A percentile compares a stretch with the other conserved stretches of the same genome.
These are phyloP conservation scores for Raphanus sativus DNA, from an alignment of 345 rosid genomes.

Conservation along the genomic window DNA sequence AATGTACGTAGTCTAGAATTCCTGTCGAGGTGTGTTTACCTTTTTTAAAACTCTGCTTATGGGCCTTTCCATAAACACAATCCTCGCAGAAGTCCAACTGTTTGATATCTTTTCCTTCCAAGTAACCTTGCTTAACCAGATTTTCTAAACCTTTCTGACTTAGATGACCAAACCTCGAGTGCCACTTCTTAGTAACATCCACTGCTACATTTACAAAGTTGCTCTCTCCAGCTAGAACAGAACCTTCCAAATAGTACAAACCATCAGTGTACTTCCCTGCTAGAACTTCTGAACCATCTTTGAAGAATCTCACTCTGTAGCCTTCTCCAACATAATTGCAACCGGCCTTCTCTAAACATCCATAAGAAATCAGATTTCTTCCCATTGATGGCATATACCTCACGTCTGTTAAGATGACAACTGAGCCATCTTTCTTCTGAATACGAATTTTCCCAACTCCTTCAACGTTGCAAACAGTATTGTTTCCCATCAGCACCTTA, in stretches of 20 bases:
- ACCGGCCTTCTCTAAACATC: neutral
- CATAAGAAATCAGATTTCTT: neutral
- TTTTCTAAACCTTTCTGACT: too few relatives aligned
- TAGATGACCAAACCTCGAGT: too few relatives aligned
- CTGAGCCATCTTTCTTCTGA: neutral
- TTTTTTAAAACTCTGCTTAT: too few relatives aligned
- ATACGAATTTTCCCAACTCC: neutral
- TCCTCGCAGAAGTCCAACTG: too few relatives aligned
- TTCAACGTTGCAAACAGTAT: neutral
- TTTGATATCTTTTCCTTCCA: too few relatives aligned
- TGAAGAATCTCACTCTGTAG: neutral
- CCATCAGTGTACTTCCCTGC: neutral
- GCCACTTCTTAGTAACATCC: too few relatives aligned
- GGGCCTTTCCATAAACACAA: too few relatives aligned
- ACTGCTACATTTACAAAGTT: neutral
- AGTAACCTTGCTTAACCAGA: too few relatives aligned
- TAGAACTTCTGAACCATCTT: neutral
- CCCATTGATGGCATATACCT: neutral
- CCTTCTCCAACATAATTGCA: neutral
- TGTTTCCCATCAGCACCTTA: neutral
- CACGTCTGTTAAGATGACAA: neutral
- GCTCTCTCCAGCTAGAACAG: neutral
- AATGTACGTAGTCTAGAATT: too few relatives aligned
- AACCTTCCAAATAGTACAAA: neutral
- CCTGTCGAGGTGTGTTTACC: too few relatives aligned